phyloP scores from a whole-genome alignment of 1,139 yeast species.

The Debaryomyces sp. region DNA sequence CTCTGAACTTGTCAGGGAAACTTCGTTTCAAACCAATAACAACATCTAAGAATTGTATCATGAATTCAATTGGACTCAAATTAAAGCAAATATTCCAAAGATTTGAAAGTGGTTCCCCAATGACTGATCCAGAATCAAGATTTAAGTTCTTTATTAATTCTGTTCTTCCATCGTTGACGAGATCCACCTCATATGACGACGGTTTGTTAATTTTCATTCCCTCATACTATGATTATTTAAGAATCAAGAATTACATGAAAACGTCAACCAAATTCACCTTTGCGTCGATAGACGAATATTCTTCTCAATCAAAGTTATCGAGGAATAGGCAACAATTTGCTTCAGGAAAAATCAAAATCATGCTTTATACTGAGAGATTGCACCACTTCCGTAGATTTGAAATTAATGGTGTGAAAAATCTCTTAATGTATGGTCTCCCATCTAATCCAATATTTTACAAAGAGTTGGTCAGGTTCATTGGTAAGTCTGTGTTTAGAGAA shows the following conservation, averaged over 20 bases:
- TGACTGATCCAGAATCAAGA: conserved; percentile 75
- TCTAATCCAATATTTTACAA: conserved; percentile 81
- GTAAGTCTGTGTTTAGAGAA: conserved; percentile 48
- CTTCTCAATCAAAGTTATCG: conserved; percentile 68
- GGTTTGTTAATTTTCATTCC: conserved; percentile 86
- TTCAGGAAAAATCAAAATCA: conserved; percentile 64
- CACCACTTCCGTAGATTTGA: conserved; percentile 90
- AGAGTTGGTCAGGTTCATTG: conserved; percentile 64
- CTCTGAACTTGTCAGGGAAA: conserved; percentile 68
- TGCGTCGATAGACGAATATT: conserved; percentile 80
- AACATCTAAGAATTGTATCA: conserved; percentile 41
- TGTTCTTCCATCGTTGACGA: conserved; percentile 67
- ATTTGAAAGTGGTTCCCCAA: conserved; percentile 59
- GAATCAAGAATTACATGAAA: conserved; percentile 73
- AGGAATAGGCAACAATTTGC: conserved; percentile 71
- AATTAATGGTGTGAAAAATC: conserved; percentile 81
- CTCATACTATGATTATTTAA: conserved; percentile 81
- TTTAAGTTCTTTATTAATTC: conserved; percentile 79
- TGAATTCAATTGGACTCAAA: conserved; percentile 56
- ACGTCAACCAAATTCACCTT: conserved; percentile 63
- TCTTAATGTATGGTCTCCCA: conserved; percentile 84
- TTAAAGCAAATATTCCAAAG: conserved; percentile 76
- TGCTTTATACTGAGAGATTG: conserved; percentile 88
- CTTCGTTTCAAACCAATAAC: conserved; percentile 52
- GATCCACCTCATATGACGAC: conserved; percentile 58